Conservation (phyloP, 2,329 filamentous ascomycete genomes). For the Juglanconis juglandina region DNA sequence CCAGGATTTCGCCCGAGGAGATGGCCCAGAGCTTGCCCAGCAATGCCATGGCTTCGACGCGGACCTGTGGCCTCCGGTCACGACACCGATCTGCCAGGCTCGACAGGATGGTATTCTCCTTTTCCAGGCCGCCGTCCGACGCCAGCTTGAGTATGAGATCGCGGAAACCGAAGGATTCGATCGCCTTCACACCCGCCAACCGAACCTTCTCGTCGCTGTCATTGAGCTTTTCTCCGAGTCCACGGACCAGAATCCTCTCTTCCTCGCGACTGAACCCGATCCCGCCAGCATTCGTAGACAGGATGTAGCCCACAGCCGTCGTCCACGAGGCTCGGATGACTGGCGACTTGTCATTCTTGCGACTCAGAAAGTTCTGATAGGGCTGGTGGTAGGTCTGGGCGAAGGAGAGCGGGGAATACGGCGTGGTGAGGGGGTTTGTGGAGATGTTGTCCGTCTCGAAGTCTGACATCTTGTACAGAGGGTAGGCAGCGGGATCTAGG, state of each 20-base stretch:
- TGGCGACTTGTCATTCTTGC: constrained; percentile 81
- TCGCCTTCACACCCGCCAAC: constrained; percentile 79
- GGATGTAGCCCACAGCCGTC: constrained; percentile 75
- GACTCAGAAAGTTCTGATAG: constrained; percentile 80
- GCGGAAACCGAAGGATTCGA: constrained; percentile 76
- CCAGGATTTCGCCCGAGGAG: constrained; percentile 78
- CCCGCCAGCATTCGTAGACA: constrained; percentile 86
- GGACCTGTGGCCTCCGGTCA: constrained; percentile 77
- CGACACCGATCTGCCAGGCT: constrained; percentile 84
- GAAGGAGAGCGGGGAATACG: constrained; percentile 85
- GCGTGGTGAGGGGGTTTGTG: constrained; percentile 69
- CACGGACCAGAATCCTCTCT: constrained; percentile 69
- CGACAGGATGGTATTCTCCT: constrained; percentile 73
- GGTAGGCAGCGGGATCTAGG: constrained; percentile 81
- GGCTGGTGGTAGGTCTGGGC: constrained; percentile 73
- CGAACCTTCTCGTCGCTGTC: constrained; percentile 91
- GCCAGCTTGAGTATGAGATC: constrained; percentile 82
- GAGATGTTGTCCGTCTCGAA: constrained; percentile 49
- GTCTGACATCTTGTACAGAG: constrained; percentile 65
- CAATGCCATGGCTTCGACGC: constrained; percentile 81
- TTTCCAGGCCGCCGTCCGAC: constrained; percentile 68
- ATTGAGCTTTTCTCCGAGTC: constrained; percentile 74
- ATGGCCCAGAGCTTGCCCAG: constrained; percentile 91
- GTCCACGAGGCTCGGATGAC: constrained; percentile 84
- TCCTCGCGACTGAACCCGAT: constrained; percentile 84